Percentiles rank a stretch among this genome's conserved stretches.
phyloP scores from a whole-genome alignment of 169 alveolate species.

The Eimeria zaria region DNA sequence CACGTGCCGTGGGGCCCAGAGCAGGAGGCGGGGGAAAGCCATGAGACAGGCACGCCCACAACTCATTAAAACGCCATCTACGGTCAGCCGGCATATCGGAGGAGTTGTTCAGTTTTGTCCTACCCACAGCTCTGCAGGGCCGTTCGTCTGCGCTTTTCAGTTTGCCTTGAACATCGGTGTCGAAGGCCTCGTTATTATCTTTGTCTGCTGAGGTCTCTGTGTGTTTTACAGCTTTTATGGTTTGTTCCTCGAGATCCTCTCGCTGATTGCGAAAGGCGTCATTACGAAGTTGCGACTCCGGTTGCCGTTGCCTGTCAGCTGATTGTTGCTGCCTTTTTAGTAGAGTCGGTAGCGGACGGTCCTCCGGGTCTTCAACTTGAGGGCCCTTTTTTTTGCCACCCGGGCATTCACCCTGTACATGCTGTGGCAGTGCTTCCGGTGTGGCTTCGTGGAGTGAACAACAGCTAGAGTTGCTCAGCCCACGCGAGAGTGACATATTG shows the following conservation, averaged over 20 bases:
- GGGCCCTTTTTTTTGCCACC: neutral
- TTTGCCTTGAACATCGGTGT: neutral
- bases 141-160: neutral
- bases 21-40: slow-evolving; percentile 33
- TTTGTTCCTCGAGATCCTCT: neutral
- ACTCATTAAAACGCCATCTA: slow-evolving; percentile 42
- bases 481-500: slow-evolving; percentile 14
- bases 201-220: neutral
- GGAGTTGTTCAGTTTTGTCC: neutral
- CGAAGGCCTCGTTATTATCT: neutral
- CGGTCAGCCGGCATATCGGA: slow-evolving; percentile 31
- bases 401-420: neutral
- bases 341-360: slow-evolving; percentile 63
- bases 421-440: neutral
- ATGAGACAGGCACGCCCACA: slow-evolving; percentile 64
- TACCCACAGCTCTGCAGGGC: neutral
- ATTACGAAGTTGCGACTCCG: neutral
- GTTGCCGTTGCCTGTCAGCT: neutral
- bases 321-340: slow-evolving; percentile 33
- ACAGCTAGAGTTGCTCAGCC: slow-evolving; percentile 29
- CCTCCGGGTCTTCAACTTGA: slow-evolving; percentile 46
- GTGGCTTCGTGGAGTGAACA: neutral
- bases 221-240: neutral
- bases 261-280: neutral
- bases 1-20: neutral